Percentiles rank a stretch among this genome's conserved stretches.
These are phyloP conservation scores for Osmanthus fragrans DNA, from an alignment of 257 asterid species.

Conservation along the genomic window DNA sequence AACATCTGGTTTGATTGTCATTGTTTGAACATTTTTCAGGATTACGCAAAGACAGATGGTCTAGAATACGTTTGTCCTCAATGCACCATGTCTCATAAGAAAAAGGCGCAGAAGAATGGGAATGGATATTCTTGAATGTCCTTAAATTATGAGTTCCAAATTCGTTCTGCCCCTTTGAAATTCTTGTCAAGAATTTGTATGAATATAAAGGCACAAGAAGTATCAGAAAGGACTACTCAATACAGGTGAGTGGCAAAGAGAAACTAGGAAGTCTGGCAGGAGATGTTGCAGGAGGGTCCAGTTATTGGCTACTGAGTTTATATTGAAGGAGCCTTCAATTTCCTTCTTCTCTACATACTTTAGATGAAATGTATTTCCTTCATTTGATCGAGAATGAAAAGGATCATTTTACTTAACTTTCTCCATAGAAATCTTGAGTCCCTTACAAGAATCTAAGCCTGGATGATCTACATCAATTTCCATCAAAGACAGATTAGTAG, in stretches of 20 bases:
- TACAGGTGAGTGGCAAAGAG: slow-evolving; percentile 27
- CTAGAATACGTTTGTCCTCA: slow-evolving; percentile 98
- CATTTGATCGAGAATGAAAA: not conserved
- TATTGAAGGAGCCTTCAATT: not conserved
- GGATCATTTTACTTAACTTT: not conserved
- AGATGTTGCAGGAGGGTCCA: slow-evolving; percentile 16
- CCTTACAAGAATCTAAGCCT: not conserved
- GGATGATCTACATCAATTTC: not conserved
- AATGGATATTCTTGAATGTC: slow-evolving; percentile 66
- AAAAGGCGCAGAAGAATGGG: slow-evolving; percentile 65
- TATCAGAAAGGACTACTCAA: slow-evolving; percentile 13
- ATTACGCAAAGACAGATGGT: slow-evolving; percentile 98
- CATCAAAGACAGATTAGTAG: too few species aligned
- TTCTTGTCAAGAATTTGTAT: not conserved
- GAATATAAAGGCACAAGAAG: slow-evolving; percentile 2
- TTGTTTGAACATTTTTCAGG: slow-evolving; percentile 48
- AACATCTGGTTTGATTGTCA: not conserved
- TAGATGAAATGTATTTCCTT: not conserved
- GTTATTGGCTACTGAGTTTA: not conserved
- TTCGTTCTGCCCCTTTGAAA: slow-evolving; percentile 13
- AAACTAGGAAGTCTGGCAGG: slow-evolving; percentile 7
- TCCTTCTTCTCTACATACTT: not conserved
- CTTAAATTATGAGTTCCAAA: slow-evolving; percentile 17
- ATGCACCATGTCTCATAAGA: slow-evolving; percentile 86
- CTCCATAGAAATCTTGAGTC: not conserved